These are phyloP conservation scores for Tricharina praecox DNA, from an alignment of 495 filamentous ascomycete genomes.

Conservation along the genomic window DNA sequence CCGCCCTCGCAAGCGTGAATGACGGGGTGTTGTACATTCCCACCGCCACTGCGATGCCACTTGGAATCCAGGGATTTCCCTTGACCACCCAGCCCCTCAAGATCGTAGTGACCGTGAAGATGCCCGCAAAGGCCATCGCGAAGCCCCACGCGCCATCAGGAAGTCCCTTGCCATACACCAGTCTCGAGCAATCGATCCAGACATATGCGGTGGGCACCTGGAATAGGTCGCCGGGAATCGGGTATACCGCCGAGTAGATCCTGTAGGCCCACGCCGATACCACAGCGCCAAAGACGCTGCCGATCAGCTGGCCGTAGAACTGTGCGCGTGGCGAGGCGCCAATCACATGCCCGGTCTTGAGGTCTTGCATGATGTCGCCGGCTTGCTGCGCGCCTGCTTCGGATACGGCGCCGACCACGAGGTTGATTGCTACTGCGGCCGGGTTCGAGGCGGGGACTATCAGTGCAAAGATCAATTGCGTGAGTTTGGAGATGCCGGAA, in stretches of 20 bases:
- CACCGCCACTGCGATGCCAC: constrained; percentile 56
- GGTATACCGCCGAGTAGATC: constrained; percentile 78
- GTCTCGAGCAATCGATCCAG: constrained; percentile 87
- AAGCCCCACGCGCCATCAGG: constrained; percentile 66
- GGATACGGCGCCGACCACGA: constrained; percentile 81
- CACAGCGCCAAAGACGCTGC: constrained; percentile 71
- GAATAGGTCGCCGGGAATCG: constrained; percentile 72
- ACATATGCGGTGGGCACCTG: constrained; percentile 88
- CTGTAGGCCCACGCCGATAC: constrained; percentile 77
- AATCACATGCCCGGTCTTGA: constrained; percentile 89
- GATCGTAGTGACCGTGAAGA: constrained; percentile 54
- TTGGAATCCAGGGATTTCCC: constrained; percentile 53
- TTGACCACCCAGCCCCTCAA: constrained; percentile 38
- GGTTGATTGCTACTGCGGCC: constrained; percentile 76
- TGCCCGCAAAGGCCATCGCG: constrained; percentile 47
- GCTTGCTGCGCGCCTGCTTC: constrained; percentile 84
- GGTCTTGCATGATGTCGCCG: constrained; percentile 93
- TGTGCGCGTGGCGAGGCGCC: constrained; percentile 86
- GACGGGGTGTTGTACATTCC: constrained; percentile 97
- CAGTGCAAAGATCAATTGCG: constrained; percentile 84
- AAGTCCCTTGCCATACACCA: constrained; percentile 85
- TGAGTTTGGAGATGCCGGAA: constrained; percentile 89
- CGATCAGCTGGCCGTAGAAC: constrained; percentile 91
- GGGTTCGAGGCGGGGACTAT: constrained; percentile 60
- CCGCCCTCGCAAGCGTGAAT: constrained; percentile 78